These are phyloP conservation scores for Xylaria hypoxylon DNA, from an alignment of 2,329 filamentous ascomycete genomes.

Conservation along the genomic window DNA sequence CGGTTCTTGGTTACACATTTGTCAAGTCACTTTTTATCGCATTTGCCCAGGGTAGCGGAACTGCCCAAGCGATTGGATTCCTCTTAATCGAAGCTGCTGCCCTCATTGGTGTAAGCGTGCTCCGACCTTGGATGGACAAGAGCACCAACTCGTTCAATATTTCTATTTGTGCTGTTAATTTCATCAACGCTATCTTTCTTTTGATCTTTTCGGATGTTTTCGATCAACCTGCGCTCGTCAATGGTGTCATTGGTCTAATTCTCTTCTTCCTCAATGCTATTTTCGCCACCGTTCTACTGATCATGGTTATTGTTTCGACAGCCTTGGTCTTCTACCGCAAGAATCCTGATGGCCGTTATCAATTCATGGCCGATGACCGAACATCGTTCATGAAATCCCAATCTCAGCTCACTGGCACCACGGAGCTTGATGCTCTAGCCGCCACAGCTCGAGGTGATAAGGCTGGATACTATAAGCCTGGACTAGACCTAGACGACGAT, in stretches of 20 bases:
- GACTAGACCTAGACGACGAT: constrained; percentile 77
- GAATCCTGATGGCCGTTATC: constrained; percentile 88
- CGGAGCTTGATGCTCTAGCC: constrained; percentile 84
- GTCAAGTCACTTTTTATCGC: constrained; percentile 86
- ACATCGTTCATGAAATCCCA: constrained; percentile 93
- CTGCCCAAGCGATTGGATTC: constrained; percentile 79
- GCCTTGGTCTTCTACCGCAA: constrained; percentile 79
- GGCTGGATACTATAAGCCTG: constrained; percentile 62
- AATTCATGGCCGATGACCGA: constrained; percentile 89
- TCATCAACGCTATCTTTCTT: constrained; percentile 83
- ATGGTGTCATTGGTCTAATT: constrained; percentile 83
- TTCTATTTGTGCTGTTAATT: constrained; percentile 83
- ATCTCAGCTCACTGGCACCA: constrained; percentile 75
- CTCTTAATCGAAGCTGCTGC: constrained; percentile 79
- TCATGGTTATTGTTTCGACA: constrained; percentile 79
- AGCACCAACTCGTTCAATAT: constrained; percentile 93
- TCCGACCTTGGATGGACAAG: constrained; percentile 95
- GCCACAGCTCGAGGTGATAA: constrained; percentile 84
- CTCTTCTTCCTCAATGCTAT: constrained; percentile 86
- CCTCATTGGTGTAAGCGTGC: constrained; percentile 77
- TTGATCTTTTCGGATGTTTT: constrained; percentile 86
- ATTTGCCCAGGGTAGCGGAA: constrained; percentile 74
- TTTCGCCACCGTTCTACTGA: constrained; percentile 79
- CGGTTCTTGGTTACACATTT: constrained; percentile 76
- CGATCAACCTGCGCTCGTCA: constrained; percentile 80